Conservation (phyloP, 176 grass and related monocot species). For the Bothriochloa decipiens region DNA sequence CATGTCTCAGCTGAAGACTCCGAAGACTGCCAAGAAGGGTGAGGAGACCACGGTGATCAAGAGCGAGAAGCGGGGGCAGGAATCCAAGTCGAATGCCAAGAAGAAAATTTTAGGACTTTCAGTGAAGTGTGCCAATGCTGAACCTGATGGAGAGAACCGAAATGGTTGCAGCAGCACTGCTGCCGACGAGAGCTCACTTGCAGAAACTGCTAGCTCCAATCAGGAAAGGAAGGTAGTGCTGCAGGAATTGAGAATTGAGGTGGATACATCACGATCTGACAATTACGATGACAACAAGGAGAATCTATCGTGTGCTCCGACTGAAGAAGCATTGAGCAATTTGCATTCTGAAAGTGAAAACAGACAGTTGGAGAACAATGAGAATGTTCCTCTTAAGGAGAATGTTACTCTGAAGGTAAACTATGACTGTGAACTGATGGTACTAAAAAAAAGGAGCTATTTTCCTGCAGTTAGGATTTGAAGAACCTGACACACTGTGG, state of each 20-base stretch:
- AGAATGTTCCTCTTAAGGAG: constrained; percentile 65
- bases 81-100: constrained; percentile 42
- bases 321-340: background rate
- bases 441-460: constrained; percentile 15
- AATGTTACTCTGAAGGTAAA: constrained; percentile 70
- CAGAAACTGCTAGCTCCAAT: constrained; percentile 6
- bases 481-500: constrained; percentile 22
- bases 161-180: constrained; percentile 14
- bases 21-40: constrained; percentile 46
- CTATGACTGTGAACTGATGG: constrained; percentile 1
- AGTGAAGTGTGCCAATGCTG: constrained; percentile 27
- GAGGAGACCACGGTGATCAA: constrained; percentile 30
- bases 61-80: constrained; percentile 24
- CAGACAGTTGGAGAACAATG: constrained; percentile 42
- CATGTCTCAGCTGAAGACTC: constrained; percentile 34
- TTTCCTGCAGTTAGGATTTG: background rate
- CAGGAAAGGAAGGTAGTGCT: constrained; percentile 20
- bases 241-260: constrained; percentile 30
- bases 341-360: constrained; percentile 35
- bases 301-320: constrained; percentile 45
- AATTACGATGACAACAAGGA: constrained; percentile 67
- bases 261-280: background rate
- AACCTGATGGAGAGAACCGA: constrained; percentile 8
- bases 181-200: constrained; percentile 6
- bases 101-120: constrained; percentile 53